Base-by-base conservation (phyloP, 768 basidiomycete genomes). In the Hygrophorus russula region DNA sequence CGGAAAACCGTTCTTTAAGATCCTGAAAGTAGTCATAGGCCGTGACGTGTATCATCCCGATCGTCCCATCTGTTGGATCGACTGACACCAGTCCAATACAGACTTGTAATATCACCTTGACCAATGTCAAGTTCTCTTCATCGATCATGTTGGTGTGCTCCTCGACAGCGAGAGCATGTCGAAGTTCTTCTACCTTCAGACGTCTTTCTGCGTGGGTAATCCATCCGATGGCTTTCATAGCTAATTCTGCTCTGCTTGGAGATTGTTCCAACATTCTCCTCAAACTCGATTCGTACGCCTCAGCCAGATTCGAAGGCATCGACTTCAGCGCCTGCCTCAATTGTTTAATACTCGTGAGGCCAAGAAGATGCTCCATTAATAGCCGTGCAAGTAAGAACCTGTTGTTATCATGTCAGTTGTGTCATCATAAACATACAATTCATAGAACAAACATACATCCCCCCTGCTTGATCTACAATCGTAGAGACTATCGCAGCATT, bases 371-470 rank as follows among this genome's bases (percentile, higher is more conserved):
- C 28, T 39, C 44, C 18, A 24, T 48, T 27, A 48, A 32, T 12
- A 48, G 32, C n/a, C 34, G 46, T 15, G 46, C 46, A 17, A 48
- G 46, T 36, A 48, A 42, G 20, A 48, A 48, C 42, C 46, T 48
- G 32, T 35, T 9, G 17, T 8, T 12, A 12, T 44, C 28, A 17
- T 39, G 19, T 43, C 35, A 18, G 39, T 33, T 30, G 29, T 1
- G 17, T 19, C 18, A 13, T 36, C 13, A 12, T 24, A 27, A 24
- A 11, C 18, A 19, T 40, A 32, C 31, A 24, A 42, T 34, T 3
- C 13, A 34, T 34, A 13, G 13, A n/a, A n/a, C n/a, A n/a, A n/a
- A n/a, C 20, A 3, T 42, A 46, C 45, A 46, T 46, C 36, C 45
- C 45, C 27, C 33, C 40, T 17, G 45, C 45, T 35, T 46, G 40